These are phyloP conservation scores for Globisporangium sylvaticum DNA, from an alignment of 352 stramenopile genomes.

Conservation along the genomic window DNA sequence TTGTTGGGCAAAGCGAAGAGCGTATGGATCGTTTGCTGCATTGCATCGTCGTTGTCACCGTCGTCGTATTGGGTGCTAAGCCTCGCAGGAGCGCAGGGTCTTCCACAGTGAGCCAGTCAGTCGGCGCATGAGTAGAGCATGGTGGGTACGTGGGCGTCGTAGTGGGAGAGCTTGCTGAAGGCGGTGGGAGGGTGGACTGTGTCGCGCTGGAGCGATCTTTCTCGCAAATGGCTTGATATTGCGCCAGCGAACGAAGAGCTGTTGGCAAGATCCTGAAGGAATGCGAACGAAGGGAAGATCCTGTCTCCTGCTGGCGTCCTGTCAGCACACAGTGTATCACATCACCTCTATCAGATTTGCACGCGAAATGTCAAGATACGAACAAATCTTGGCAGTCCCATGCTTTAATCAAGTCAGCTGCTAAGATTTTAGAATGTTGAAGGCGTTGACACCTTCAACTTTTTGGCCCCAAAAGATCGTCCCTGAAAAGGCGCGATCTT, in stretches of 20 bases:
- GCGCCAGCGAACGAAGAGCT: no score
- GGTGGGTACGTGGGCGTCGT: background rate
- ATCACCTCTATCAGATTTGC: background rate
- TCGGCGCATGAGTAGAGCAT: slow-evolving; percentile 23
- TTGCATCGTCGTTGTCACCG: background rate
- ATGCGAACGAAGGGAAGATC: no score
- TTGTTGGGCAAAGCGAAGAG: background rate
- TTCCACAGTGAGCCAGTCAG: slow-evolving; percentile 17
- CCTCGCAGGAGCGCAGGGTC: background rate
- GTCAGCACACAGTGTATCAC: background rate
- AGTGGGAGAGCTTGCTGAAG: background rate
- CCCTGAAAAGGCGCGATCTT: background rate
- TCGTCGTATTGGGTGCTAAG: background rate
- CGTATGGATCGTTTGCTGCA: background rate
- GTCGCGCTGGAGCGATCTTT: no score
- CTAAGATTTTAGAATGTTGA: background rate
- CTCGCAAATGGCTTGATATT: no score
- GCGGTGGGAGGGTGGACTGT: background rate
- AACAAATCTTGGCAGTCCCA: background rate
- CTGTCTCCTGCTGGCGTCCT: background rate
- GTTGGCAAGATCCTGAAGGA: no score
- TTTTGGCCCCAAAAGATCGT: background rate
- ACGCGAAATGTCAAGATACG: background rate
- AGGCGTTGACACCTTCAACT: background rate
- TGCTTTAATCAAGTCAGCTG: background rate